Evolutionary conservation across 257 asterid genomes (phyloP), one percentile per base, ranked within the genome.

Genomic region (Galeopsis tetrahit): DNA sequence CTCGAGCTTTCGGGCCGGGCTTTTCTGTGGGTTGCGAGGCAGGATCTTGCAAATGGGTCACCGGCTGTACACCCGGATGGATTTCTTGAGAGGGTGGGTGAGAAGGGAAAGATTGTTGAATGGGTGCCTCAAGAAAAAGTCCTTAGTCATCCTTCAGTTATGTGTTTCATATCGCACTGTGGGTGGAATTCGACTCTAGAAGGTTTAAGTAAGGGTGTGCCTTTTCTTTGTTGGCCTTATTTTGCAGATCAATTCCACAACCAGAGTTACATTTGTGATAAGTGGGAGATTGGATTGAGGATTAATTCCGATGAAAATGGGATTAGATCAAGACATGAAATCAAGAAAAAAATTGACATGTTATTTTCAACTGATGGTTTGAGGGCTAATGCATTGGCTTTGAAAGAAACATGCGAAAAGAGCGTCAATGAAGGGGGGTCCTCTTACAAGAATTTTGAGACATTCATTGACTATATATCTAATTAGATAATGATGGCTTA

Each of bases 51-150:
- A 1, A 57, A 77, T 32, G 86, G 83, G 66, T 58, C 77, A 0
- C 66, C 51, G 68, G 71, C 53, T 2, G 66, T 7, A 4, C 70
- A 63, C 73, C 86, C 86, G 15, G 53, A 69, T 11, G 82, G 86
- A 0, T 83, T 75, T 61, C 58, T 77, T 31, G 82, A 85, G 31
- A 76, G 83, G 15, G 70, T 77, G 34, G 21, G 74, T 4, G 70
- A 76, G 70, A 2, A 7, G 4, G 88, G 87, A 5, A 81, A 79
- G 60, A 79, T 83, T 7, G 84, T 83, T 6, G 72, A 65, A 4
- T 80, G 90, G 85, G 85, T 83, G 0, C 88, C 86, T 2, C 85
- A 79, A 63, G 88, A 83, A 2, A 70, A 21, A 10, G 85, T 86
- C 1, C 79, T 86, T 17, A 59, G 66, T 15, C 88, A 83, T 59